Evolutionary conservation across 2,329 filamentous ascomycete genomes (phyloP).

Genomic region (Fusarium sp.): DNA sequence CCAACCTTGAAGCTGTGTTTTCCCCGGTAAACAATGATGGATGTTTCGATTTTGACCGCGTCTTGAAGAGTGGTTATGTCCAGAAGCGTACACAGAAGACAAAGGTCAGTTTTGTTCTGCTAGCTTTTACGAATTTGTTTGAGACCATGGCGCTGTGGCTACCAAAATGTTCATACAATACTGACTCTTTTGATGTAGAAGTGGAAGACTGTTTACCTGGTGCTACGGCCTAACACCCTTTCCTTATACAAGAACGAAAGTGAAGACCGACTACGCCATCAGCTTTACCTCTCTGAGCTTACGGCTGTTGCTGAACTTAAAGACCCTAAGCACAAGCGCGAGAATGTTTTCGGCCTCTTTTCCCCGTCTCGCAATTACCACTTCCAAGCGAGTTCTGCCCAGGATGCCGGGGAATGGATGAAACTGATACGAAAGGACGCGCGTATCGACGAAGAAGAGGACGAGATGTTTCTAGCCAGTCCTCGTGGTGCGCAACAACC

Average conservation of each 20-base stretch:
- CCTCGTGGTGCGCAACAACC: conserved; percentile 66
- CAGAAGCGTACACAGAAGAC: conserved; percentile 93
- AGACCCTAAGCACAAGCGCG: conserved; percentile 86
- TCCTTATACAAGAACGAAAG: conserved; percentile 94
- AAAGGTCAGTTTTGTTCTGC: conserved; percentile 69
- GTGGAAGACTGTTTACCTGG: conserved; percentile 91
- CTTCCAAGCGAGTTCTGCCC: conserved; percentile 78
- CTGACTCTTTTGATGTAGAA: conserved; percentile 63
- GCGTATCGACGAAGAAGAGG: conserved; percentile 87
- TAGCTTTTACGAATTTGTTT: neutral
- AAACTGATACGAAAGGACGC: conserved; percentile 81
- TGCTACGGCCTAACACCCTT: conserved; percentile 88
- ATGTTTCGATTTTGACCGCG: conserved; percentile 94
- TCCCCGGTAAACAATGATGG: conserved; percentile 94
- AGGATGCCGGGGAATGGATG: conserved; percentile 89
- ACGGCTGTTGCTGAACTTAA: conserved; percentile 91
- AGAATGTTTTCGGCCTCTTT: conserved; percentile 92
- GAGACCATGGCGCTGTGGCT: neutral
- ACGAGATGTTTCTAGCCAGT: conserved; percentile 80
- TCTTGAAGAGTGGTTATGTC: conserved; percentile 88
- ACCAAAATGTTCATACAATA: neutral
- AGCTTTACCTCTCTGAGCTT: conserved; percentile 87
- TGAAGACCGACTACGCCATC: conserved; percentile 88
- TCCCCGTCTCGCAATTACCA: conserved; percentile 92
- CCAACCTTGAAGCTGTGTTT: conserved; percentile 70